These are phyloP conservation scores for Lentinula novae-zelandiae DNA, from an alignment of 1,284 basidiomycete genomes.

Conservation along the genomic window DNA sequence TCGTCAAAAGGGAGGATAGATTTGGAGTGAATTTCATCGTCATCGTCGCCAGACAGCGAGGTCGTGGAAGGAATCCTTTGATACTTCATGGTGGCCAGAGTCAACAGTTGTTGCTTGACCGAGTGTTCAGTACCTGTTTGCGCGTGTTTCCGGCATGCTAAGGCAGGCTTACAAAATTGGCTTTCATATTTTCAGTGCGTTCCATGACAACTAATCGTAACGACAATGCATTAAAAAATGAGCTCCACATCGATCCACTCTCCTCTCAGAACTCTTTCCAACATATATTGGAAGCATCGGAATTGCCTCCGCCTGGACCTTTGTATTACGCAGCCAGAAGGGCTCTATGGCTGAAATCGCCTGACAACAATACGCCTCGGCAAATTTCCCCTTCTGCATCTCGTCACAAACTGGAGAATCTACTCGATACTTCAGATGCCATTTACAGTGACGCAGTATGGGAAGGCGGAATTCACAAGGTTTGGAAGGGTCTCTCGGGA, in stretches of 20 bases:
- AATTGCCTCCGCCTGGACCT: slow-evolving; percentile 55
- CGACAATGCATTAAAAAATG: not conserved
- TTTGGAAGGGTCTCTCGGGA: slow-evolving; percentile 58
- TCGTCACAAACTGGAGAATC: slow-evolving; percentile 46
- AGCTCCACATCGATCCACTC: not conserved
- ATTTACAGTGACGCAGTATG: slow-evolving; percentile 51
- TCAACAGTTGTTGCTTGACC: not conserved
- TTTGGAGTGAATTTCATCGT: slow-evolving; percentile 61
- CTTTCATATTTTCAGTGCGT: not conserved
- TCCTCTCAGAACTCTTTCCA: slow-evolving; percentile 30
- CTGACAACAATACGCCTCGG: slow-evolving; percentile 14
- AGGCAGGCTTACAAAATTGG: not conserved
- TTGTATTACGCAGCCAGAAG: slow-evolving; percentile 59
- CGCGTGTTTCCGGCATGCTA: not conserved
- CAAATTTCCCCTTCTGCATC: slow-evolving; percentile 28
- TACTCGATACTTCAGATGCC: slow-evolving; percentile 46
- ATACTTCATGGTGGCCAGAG: slow-evolving; percentile 12
- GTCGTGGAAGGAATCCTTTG: slow-evolving; percentile 43
- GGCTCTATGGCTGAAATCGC: slow-evolving; percentile 47
- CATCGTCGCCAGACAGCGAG: slow-evolving; percentile 59
- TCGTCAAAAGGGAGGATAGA: slow-evolving; percentile 46
- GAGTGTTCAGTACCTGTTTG: not conserved
- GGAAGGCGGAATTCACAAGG: slow-evolving; percentile 51
- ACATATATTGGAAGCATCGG: slow-evolving; percentile 30
- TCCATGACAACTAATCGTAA: not conserved